Base-by-base conservation (phyloP, 116 monocot species). In the Phalaenopsis hybrid region DNA sequence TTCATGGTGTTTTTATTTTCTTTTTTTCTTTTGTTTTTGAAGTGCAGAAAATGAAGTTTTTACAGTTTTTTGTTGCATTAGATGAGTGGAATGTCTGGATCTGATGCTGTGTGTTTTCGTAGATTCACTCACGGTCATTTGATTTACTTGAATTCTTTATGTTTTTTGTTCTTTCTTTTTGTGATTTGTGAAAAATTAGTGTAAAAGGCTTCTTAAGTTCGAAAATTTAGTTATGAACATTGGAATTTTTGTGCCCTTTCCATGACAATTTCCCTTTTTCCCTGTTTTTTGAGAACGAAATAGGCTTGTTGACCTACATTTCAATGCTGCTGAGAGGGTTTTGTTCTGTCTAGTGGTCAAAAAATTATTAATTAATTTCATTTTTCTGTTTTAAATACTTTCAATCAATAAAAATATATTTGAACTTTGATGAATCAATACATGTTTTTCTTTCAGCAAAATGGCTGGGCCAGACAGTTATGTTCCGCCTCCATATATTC, bases 401-500 rank as follows among this genome's bases (percentile, higher is more conserved):
- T 55, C 33, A 70, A 70, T 63, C 63, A 63, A 34, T 31, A 4
- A 70, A 0, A 13, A 10, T 70, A 2, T 70, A 28, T 34, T 31
- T 34, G 33, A 70, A 21, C 34, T 70, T 34, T 70, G 33, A 31
- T 34, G 13, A 34, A 28, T 3, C 34, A 70, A 31, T 11, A 15
- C 77, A 50, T 48, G 51, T 13, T 55, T 52, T 3, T 16, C 13
- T 81, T 61, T 28, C 45, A 50, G 76, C 67, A 82, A 79, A 81
- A 94, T 96, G 96, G 84, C 84, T 74, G 82, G 61, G 58, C 85
- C 81, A 83, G 84, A 81, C n/a, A 76, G 85, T 78, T 92, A 96
- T 80, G 85, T 93, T n/a, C 94, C 96, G 18, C 96, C 96, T 48
- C 50, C 69, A 44, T 96, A 96, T 43, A 84, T 96, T 45, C 96